These are phyloP conservation scores for Paraphaeosphaeria minitans DNA, from an alignment of 2,329 filamentous ascomycete genomes.

Conservation along the genomic window DNA sequence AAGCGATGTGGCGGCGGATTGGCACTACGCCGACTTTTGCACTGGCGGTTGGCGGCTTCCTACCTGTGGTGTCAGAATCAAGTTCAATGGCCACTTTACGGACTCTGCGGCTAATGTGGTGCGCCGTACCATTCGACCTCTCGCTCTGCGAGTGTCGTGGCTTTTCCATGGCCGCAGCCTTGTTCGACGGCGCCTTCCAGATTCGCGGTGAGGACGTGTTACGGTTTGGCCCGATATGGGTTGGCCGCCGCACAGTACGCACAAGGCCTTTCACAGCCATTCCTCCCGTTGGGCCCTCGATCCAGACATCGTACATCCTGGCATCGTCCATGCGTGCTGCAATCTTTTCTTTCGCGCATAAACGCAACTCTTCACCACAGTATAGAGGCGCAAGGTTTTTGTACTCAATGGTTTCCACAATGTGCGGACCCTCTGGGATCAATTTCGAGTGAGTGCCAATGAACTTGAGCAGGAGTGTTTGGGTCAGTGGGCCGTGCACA, in stretches of 20 bases:
- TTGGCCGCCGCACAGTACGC: constrained; percentile 14
- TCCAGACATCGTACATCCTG: constrained; percentile 47
- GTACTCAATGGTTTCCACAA: constrained; percentile 70
- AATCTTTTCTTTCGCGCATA: constrained; percentile 66
- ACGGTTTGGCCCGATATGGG: neutral
- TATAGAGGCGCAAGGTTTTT: constrained; percentile 83
- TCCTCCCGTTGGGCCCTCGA: constrained; percentile 47
- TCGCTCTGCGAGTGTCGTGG: neutral
- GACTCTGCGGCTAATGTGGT: neutral
- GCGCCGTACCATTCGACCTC: neutral
- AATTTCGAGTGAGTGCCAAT: constrained; percentile 60
- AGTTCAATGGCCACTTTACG: neutral
- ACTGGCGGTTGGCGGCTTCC: neutral
- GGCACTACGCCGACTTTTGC: neutral
- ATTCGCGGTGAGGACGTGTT: neutral
- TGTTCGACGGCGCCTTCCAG: neutral
- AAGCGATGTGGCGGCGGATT: neutral
- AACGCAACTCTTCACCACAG: constrained; percentile 69
- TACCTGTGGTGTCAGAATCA: neutral
- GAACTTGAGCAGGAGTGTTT: constrained; percentile 76
- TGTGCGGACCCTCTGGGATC: constrained; percentile 26
- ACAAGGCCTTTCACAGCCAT: constrained; percentile 53
- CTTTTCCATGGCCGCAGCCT: neutral
- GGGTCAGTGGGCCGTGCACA: constrained; percentile 83
- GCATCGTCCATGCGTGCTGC: constrained; percentile 15